Conservation (phyloP, 2,329 filamentous ascomycete genomes). For the Zopfia rhizophila region DNA sequence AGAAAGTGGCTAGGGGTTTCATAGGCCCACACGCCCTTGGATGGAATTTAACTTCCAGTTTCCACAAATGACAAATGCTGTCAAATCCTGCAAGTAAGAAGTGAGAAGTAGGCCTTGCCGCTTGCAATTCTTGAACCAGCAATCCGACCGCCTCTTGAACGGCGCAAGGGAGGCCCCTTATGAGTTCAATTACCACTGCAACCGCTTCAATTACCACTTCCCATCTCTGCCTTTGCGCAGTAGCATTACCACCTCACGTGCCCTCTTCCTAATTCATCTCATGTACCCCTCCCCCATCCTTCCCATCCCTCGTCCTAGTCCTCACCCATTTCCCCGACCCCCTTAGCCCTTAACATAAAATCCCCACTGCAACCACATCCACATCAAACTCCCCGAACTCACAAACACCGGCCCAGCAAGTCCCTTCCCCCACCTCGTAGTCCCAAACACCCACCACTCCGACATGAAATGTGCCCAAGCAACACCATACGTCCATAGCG, state of each 20-base stretch:
- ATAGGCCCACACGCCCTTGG: conserved; percentile 13
- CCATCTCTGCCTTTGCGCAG: not conserved
- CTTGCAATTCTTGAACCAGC: conserved; percentile 11
- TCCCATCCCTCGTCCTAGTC: conserved; percentile 1
- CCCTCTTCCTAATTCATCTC: not conserved
- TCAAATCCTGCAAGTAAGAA: not conserved
- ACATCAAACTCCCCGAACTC: conserved; percentile 64
- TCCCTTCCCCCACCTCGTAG: conserved; percentile 71
- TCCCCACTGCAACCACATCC: conserved; percentile 75
- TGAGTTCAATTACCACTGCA: not conserved
- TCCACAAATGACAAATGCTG: not conserved
- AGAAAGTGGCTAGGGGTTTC: not conserved
- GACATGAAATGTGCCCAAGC: conserved; percentile 81
- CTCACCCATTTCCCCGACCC: conserved; percentile 3
- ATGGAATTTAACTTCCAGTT: too few species aligned
- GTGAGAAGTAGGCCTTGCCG: not conserved
- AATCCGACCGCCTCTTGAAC: conserved; percentile 5
- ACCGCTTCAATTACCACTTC: not conserved
- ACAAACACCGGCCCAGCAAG: conserved; percentile 69
- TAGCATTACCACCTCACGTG: conserved; percentile 3
- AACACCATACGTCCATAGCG: conserved; percentile 82
- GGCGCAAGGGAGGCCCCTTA: not conserved
- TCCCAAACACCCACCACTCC: conserved; percentile 84
- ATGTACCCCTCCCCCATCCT: conserved; percentile 9
- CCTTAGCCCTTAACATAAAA: conserved; percentile 66